Base-by-base conservation (phyloP, 139 green algal species). In the Chlorella sp. region DNA sequence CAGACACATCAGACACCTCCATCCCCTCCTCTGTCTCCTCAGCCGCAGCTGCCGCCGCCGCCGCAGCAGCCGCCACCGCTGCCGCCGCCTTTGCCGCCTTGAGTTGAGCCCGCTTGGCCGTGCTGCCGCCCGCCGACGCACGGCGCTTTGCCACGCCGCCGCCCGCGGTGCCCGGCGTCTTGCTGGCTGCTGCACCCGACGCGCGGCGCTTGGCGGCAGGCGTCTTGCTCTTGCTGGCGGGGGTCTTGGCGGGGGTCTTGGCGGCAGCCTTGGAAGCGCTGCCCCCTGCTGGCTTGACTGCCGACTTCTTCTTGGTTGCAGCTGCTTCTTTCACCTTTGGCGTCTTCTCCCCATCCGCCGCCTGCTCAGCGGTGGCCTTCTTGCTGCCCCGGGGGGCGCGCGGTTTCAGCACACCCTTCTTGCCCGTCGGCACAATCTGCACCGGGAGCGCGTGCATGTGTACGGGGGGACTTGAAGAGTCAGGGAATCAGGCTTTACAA, bases 111-210 rank as follows among this genome's bases (percentile, higher is more conserved):
- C 34, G 3, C 77, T 60, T 60, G 77, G 37, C 37, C 36, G 77
- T 60, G 34, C 34, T 60, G 77, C 77, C 53, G 77, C 77, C 34
- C 66, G 66, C 24, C 5, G 66, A 30, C 16, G 34, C 77, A 36
- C 77, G 77, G 34, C 77, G 77, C 77, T 83, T 83, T 36, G 77
- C 77, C 77, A 83, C 77, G 36, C 77, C 77, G 36, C 77, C 75
- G 21, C 75, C 77, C 34, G 77, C 22, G 18, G 77, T 83, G 77
- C 36, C 77, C 21, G 77, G 77, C 18, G 77, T 83, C 77, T 83
- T 83, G 77, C 77, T 83, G 77, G 7, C 48, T 57, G 48, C 48
- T 57, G 48, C 48, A 57, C 48, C 48, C 48, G 48, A 57, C 7
- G 48, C 9, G 48, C 48, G 48, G 77, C 32, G 73, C 73, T 80